phyloP scores from a whole-genome alignment of 2,329 filamentous ascomycete genomes.

The Pseudocercospora pini-densiflorae region DNA sequence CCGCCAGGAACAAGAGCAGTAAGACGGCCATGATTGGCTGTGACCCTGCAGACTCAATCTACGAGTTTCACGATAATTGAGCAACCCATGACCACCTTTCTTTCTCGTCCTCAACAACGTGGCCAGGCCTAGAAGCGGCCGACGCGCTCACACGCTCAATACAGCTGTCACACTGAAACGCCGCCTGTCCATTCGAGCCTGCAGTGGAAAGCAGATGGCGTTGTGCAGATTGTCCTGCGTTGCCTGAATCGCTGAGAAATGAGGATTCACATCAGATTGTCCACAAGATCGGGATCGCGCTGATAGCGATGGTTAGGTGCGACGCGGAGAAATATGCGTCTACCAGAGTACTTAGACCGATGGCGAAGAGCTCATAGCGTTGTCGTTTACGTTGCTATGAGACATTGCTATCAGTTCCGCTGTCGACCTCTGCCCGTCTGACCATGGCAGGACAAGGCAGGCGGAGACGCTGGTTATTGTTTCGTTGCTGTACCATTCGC shows the following conservation, averaged over 20 bases:
- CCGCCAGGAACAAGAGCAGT: background rate
- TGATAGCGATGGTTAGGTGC: background rate
- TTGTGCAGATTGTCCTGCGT: background rate
- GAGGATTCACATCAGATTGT: background rate
- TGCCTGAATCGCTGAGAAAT: conserved; percentile 4
- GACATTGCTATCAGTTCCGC: too few relatives aligned
- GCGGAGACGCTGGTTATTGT: too few relatives aligned
- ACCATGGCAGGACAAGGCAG: too few relatives aligned
- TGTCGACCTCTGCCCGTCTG: too few relatives aligned
- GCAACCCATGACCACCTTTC: background rate
- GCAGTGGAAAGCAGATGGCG: background rate
- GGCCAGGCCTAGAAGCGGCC: background rate
- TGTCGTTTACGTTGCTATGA: background rate
- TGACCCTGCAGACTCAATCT: background rate
- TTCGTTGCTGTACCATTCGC: too few relatives aligned
- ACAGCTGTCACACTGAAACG: background rate
- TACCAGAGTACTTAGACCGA: background rate
- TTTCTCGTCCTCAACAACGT: background rate
- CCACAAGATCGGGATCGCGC: background rate
- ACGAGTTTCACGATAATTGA: background rate
- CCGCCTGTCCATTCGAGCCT: background rate
- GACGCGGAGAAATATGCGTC: background rate
- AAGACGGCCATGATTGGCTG: background rate
- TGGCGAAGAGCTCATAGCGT: background rate
- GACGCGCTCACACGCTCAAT: background rate